Percentiles rank a stretch among this genome's conserved stretches.
phyloP scores from a whole-genome alignment of 805 yeast species.

The Pichia thaimueangensis region DNA sequence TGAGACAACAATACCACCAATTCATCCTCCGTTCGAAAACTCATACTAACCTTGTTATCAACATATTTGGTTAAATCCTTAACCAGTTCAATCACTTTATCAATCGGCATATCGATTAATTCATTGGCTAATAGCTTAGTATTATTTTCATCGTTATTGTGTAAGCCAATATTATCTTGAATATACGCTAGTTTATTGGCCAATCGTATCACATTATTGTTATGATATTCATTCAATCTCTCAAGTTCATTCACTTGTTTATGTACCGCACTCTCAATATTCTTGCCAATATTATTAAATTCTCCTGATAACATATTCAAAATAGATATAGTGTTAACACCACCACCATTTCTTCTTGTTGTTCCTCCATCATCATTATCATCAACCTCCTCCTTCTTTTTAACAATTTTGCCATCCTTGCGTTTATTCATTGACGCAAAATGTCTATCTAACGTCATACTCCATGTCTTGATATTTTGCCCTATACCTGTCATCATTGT shows the following conservation, averaged over 20 bases:
- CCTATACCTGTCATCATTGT: too few species aligned
- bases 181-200: conserved; percentile 14
- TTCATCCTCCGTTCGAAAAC: conserved; percentile 11
- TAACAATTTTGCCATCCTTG: background rate
- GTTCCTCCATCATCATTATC: too few species aligned
- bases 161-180: conserved; percentile 15
- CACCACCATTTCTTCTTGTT: too few species aligned
- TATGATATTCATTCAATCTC: conserved; percentile 6
- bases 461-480: too few species aligned
- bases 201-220: conserved; percentile 12
- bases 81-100: conserved; percentile 3
- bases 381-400: too few species aligned
- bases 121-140: conserved; percentile 3
- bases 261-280: conserved; percentile 12
- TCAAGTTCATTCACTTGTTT: conserved; percentile 13
- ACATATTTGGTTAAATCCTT: conserved; percentile 1
- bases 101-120: conserved; percentile 8
- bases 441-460: too few species aligned
- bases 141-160: background rate
- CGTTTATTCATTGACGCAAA: too few species aligned
- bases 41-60: background rate
- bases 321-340: too few species aligned
- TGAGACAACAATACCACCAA: conserved; percentile 19
- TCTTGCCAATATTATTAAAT: background rate
- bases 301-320: conserved; percentile 3